Evolutionary conservation across 441 rosid genomes (phyloP), one percentile per base, ranked within the genome.

Genomic region (Erodium trifolium): DNA sequence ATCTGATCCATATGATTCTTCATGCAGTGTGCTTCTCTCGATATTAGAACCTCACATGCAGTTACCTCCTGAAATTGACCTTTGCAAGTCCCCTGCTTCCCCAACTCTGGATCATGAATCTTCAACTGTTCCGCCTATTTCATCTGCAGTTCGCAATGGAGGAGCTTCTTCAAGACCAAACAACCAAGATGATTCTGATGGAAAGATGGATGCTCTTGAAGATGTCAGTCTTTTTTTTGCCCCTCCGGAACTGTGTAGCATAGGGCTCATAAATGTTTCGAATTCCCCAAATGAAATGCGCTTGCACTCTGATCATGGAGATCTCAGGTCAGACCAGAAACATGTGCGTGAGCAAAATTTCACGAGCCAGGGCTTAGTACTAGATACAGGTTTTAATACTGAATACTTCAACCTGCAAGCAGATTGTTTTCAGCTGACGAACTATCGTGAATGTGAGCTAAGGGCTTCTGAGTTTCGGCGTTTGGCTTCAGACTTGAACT

Each of bases 21-120:
- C 71, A 17, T 78, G 82, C 91, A 91, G 97, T 77, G 93, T 88
- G 68, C 91, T 91, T 76, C 93, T 91, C 73, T 87, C 91, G 57
- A 81, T 88, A 79, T 77, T 91, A 87, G 93, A 85, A 77, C 92
- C 97, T 73, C 88, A 74, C 65, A 78, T 91, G 81, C 85, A 84
- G 76, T 83, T 91, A 68, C 95, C 97, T 69, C 80, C 91, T 51
- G 87, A 87, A 75, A 86, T 91, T 82, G 97, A 88, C 78, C 81
- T 81, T 69, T 84, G 91, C 83, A 91, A 81, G 75, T 78, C 83
- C 73, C 75, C 85, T 71, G 72, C 70, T 55, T 74, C 78, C 68
- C 75, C 78, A 68, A 77, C 59, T 71, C 59, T 67, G 73, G 90
- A 83, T 71, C 78, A 64, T 35, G 89, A 82, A 55, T 67, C 85